Evolutionary conservation across 2,329 filamentous ascomycete genomes (phyloP), one percentile per base, ranked within the genome.

Genomic region (Alternaria gaisen): DNA sequence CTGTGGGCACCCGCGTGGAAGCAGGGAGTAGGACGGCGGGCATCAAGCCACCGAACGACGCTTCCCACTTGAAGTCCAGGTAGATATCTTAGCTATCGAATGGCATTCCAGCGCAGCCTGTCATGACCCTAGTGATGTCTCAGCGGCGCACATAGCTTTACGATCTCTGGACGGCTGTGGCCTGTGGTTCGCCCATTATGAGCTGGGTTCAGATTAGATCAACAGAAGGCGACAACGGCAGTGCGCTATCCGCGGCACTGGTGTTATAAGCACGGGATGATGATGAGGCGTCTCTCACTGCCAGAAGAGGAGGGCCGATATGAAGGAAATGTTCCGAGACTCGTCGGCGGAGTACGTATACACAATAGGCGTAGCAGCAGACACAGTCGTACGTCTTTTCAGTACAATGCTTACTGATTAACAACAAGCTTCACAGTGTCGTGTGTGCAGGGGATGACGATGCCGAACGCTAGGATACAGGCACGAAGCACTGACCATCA

Each of bases 121-220:
- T 47, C 36, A 14, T 41, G n/a, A 46, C n/a, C 57, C 52, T 55
- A 40, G 61, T 28, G 32, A 41, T 65, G 63, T 65, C 61, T 66
- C 53, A 63, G 54, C 47, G n/a, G 41, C 38, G 53, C 53, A 58
- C 60, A 60, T 63, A 53, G 56, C 36, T 59, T 8, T 46, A 34
- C 24, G 22, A 44, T 41, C 53, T 48, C 30, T 26, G 32, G 46
- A 55, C 53, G 50, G 44, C 18, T 61, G 55, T 61, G 54, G 61
- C 60, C 41, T 66, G 41, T 61, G 63, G 57, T 59, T 61, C 58
- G 63, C 22, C 41, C n/a, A 40, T 20, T 28, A 14, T 9, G 36
- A 28, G 53, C 48, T 22, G 44, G 51, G 41, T 26, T 51, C 36
- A 51, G 36, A 57, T 55, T 40, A 36, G 51, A 60, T 58, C 46